Evolutionary conservation across 306 rosid species (phyloP).

Genomic region (Lotus japonicus): DNA sequence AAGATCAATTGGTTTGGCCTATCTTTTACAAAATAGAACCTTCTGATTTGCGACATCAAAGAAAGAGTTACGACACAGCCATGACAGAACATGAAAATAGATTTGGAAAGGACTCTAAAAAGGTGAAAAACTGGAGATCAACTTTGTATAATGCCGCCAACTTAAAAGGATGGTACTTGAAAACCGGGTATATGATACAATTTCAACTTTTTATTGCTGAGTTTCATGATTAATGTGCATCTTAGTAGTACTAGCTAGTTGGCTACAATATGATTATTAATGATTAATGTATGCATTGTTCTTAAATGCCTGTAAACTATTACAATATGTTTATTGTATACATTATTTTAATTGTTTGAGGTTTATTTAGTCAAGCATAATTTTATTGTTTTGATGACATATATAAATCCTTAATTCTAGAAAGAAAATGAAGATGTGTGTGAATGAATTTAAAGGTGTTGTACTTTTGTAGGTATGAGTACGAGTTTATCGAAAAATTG

Average conservation of each 20-base stretch:
- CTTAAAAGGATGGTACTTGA: background rate
- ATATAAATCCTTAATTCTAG: too few relatives aligned
- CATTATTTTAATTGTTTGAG: too few relatives aligned
- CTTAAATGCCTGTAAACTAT: too few relatives aligned
- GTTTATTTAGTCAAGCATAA: too few relatives aligned
- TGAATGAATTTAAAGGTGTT: background rate
- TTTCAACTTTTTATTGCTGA: too few relatives aligned
- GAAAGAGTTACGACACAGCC: background rate
- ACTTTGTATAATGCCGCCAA: background rate
- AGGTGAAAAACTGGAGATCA: background rate
- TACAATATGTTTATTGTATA: too few relatives aligned
- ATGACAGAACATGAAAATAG: background rate
- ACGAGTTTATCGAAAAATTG: background rate
- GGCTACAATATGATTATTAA: too few relatives aligned
- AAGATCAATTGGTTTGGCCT: slow-evolving; percentile 4
- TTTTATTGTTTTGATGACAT: background rate
- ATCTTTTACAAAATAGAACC: slow-evolving; percentile 9
- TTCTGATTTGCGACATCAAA: background rate
- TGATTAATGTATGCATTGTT: too few relatives aligned
- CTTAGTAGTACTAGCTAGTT: too few relatives aligned
- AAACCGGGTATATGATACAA: background rate
- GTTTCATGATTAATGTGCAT: too few relatives aligned
- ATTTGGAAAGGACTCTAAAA: background rate
- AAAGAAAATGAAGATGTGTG: too few relatives aligned
- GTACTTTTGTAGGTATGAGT: slow-evolving; percentile 4